Evolutionary conservation across 1,284 basidiomycete genomes (phyloP).

Genomic region (Boletellus deceptivus): DNA sequence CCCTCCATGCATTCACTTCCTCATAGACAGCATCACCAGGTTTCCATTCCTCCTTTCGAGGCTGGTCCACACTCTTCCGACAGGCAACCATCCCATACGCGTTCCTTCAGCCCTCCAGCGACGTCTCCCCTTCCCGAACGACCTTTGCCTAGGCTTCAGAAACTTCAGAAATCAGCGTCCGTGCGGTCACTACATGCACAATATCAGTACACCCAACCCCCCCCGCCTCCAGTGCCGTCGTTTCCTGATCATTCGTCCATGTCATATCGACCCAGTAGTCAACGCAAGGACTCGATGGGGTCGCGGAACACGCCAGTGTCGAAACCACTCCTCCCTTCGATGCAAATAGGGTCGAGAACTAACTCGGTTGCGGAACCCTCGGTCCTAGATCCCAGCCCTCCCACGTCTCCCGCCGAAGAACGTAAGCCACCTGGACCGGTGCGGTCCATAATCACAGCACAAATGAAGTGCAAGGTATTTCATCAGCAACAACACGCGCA

Average conservation of each 20-base stretch:
- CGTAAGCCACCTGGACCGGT: conserved; percentile 59
- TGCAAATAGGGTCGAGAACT: conserved; percentile 50
- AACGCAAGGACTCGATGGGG: conserved; percentile 21
- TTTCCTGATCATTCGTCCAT: conserved; percentile 40
- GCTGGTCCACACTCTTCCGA: conserved; percentile 4
- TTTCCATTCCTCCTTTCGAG: conserved; percentile 4
- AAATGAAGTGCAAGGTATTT: conserved; percentile 99
- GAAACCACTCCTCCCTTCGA: conserved; percentile 62
- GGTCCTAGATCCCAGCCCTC: conserved; percentile 72
- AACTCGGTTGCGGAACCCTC: conserved; percentile 51
- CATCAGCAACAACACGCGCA: conserved; percentile 92
- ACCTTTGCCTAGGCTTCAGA: conserved; percentile 43
- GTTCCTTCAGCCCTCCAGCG: conserved; percentile 8
- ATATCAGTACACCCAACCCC: conserved; percentile 40
- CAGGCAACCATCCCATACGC: conserved; percentile 8
- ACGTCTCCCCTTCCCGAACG: conserved; percentile 28
- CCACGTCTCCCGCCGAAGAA: conserved; percentile 70
- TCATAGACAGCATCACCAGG: conserved; percentile 12
- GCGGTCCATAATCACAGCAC: conserved; percentile 75
- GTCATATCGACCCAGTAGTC: conserved; percentile 28
- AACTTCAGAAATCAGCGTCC: conserved; percentile 62
- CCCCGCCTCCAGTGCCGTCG: conserved; percentile 49
- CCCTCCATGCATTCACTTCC: conserved; percentile 31
- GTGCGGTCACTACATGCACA: conserved; percentile 58
- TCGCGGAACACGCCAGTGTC: conserved; percentile 44